Evolutionary conservation across 2,329 filamentous ascomycete species (phyloP).

Genomic region (Colletotrichum echinochloae): DNA sequence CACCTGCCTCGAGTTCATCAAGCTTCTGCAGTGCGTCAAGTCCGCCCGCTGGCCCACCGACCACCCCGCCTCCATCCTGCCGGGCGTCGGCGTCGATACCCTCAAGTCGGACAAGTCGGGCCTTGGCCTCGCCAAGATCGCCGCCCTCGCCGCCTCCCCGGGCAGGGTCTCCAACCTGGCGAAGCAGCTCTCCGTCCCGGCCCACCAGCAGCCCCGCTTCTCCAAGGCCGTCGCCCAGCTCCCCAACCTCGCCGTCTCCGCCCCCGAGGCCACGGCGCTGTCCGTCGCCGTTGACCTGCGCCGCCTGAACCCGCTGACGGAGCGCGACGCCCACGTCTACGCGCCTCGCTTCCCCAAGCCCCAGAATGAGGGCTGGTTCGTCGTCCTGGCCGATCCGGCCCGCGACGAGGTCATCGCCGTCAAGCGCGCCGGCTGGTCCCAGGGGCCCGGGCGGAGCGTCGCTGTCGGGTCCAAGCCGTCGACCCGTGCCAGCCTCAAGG

Average conservation of each 20-base stretch:
- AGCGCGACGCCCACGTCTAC: slow-evolving; percentile 80
- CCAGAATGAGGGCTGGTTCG: slow-evolving; percentile 94
- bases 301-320: slow-evolving; percentile 74
- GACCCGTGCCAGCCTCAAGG: slow-evolving; percentile 68
- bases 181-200: slow-evolving; percentile 63
- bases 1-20: slow-evolving; percentile 84
- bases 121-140: slow-evolving; percentile 56
- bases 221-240: slow-evolving; percentile 72
- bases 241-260: slow-evolving; percentile 74
- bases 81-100: slow-evolving; percentile 69
- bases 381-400: slow-evolving; percentile 75
- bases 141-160: slow-evolving; percentile 48
- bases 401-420: slow-evolving; percentile 85
- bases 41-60: slow-evolving; percentile 91
- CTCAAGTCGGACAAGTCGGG: slow-evolving; percentile 54
- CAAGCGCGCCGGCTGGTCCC: slow-evolving; percentile 84
- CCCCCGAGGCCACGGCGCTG: slow-evolving; percentile 70
- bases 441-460: slow-evolving; percentile 44
- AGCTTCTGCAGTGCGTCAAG: slow-evolving; percentile 91
- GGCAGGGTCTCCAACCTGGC: slow-evolving; percentile 58
- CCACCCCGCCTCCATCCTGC: slow-evolving; percentile 81
- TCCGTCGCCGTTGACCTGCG: slow-evolving; percentile 73
- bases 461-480: slow-evolving; percentile 60
- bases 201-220: slow-evolving; percentile 59
- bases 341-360: slow-evolving; percentile 93